These are phyloP conservation scores for Yamadazyma kanchanaburiensis DNA, from an alignment of 1,139 yeast species.

Conservation along the genomic window DNA sequence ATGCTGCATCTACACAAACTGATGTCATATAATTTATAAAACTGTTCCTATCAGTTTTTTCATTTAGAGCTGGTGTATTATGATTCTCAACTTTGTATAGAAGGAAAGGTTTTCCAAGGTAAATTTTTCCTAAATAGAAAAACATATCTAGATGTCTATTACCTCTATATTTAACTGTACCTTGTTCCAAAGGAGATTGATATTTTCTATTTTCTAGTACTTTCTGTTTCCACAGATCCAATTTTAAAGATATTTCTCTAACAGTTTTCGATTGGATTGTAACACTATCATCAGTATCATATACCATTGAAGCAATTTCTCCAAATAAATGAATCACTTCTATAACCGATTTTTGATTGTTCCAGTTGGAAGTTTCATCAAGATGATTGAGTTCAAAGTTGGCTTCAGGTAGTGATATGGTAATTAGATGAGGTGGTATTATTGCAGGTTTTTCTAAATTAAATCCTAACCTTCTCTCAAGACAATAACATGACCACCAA, in stretches of 20 bases:
- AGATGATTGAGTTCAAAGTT: constrained; percentile 9
- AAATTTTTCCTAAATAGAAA: constrained; percentile 16
- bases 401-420: constrained; percentile 13
- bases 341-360: constrained; percentile 13
- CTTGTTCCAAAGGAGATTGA: constrained; percentile 11
- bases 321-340: constrained; percentile 13
- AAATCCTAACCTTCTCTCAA: constrained; percentile 16
- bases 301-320: constrained; percentile 13
- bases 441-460: constrained; percentile 15
- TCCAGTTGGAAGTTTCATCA: constrained; percentile 14
- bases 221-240: constrained; percentile 10
- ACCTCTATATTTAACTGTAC: constrained; percentile 12
- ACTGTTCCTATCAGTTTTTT: constrained; percentile 11
- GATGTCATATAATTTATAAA: constrained; percentile 17
- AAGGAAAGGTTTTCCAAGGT: constrained; percentile 18
- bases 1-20: constrained; percentile 18
- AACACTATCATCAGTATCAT: constrained; percentile 7
- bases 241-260: constrained; percentile 6
- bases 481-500: constrained; percentile 19
- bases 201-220: constrained; percentile 11
- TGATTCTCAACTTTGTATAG: constrained; percentile 16
- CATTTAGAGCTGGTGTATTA: constrained; percentile 5
- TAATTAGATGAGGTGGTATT: constrained; percentile 11
- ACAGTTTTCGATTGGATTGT: constrained; percentile 13
- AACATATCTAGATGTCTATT: constrained; percentile 15